A percentile compares a stretch with the other conserved stretches of the same genome.
These are phyloP conservation scores for Apophysomyces trapeziformis DNA, from an alignment of 371 early-diverging fungal species.

Conservation along the genomic window DNA sequence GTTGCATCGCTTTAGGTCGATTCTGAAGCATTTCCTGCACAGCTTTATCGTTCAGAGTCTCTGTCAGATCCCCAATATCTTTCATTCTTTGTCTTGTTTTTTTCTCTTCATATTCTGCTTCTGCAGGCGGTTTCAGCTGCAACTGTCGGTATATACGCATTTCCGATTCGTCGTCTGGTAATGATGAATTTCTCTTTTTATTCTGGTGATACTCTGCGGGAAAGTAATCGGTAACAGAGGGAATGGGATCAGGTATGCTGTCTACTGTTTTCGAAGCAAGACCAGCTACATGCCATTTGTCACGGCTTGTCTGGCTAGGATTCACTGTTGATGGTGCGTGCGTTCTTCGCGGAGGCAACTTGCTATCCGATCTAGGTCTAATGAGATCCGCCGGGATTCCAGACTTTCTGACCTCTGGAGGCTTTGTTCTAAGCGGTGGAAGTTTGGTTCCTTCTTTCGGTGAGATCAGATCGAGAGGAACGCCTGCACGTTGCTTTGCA, in stretches of 20 bases:
- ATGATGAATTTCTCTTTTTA: not conserved
- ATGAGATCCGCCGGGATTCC: not conserved
- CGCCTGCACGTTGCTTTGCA: slow-evolving; percentile 26
- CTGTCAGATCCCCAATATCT: not conserved
- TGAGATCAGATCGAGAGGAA: slow-evolving; percentile 14
- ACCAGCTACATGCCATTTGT: not conserved
- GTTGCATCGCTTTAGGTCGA: slow-evolving; percentile 3
- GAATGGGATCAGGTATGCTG: not conserved
- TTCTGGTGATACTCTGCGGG: not conserved
- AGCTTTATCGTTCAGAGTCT: not conserved
- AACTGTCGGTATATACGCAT: slow-evolving; percentile 6
- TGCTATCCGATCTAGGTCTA: not conserved
- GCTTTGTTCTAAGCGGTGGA: not conserved
- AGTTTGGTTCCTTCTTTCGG: slow-evolving; percentile 6
- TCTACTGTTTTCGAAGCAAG: not conserved
- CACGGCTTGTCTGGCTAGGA: too few relatives aligned
- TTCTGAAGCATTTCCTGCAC: slow-evolving; percentile 4
- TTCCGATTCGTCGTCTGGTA: not conserved
- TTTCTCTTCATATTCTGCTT: not conserved
- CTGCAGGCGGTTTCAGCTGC: not conserved
- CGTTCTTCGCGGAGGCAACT: not conserved
- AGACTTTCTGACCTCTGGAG: not conserved
- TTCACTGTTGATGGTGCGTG: too few relatives aligned
- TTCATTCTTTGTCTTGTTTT: not conserved
- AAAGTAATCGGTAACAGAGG: not conserved